Evolutionary conservation across 495 filamentous ascomycete genomes (phyloP).

Genomic region (Evansstolkia leycettana): DNA sequence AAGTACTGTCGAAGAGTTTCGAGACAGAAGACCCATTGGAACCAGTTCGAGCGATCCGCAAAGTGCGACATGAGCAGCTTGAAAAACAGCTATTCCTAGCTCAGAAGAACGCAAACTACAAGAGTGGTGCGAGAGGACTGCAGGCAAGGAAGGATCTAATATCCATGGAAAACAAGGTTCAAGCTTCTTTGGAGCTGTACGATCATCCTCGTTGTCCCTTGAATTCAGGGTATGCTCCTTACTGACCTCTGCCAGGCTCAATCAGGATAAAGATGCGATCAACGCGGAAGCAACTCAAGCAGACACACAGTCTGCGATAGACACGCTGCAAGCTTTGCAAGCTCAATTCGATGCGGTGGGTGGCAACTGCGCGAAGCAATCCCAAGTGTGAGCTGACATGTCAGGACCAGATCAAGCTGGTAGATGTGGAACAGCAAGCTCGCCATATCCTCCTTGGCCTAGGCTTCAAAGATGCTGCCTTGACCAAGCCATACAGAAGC

Average conservation of each 20-base stretch:
- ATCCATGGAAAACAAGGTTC: constrained; percentile 48
- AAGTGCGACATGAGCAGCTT: constrained; percentile 44
- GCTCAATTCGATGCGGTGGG: constrained; percentile 38
- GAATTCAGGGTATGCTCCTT: neutral
- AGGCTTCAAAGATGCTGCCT: constrained; percentile 52
- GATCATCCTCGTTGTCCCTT: constrained; percentile 5
- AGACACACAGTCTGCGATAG: constrained; percentile 51
- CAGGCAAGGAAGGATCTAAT: constrained; percentile 60
- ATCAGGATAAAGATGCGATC: constrained; percentile 41
- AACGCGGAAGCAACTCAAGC: constrained; percentile 37
- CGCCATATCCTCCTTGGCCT: constrained; percentile 54
- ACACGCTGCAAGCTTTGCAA: constrained; percentile 51
- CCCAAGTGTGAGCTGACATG: neutral
- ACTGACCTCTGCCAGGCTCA: constrained; percentile 25
- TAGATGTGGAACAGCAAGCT: constrained; percentile 44
- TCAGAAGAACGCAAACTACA: constrained; percentile 57
- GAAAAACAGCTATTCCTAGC: constrained; percentile 50
- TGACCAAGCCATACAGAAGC: constrained; percentile 42
- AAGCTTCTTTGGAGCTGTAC: constrained; percentile 40
- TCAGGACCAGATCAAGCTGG: constrained; percentile 23
- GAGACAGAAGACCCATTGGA: constrained; percentile 38
- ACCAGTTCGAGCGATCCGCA: constrained; percentile 45
- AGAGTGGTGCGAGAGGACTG: constrained; percentile 60
- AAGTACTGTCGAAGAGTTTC: constrained; percentile 32
- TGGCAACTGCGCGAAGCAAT: too few relatives aligned